Percentiles rank a stretch among this genome's conserved stretches.
Conservation (phyloP, 306 rosid genomes). For the Rubus idaeus region DNA sequence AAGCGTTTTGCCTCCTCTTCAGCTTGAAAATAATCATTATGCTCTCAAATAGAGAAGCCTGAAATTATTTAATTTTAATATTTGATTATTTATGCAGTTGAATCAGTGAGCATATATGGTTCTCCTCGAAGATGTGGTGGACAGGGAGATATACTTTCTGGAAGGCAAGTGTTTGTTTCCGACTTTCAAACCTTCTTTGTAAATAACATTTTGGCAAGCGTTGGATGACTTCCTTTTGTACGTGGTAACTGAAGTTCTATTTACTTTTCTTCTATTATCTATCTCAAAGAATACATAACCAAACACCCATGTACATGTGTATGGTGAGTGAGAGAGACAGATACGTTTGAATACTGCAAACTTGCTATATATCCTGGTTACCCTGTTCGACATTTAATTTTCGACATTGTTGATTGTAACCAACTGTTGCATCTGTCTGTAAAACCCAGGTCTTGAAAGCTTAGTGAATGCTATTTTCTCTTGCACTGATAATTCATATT, state of each 20-base stretch:
- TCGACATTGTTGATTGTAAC: background rate
- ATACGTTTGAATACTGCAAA: background rate
- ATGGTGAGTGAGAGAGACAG: background rate
- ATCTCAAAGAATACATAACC: background rate
- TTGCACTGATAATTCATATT: background rate
- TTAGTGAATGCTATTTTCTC: background rate
- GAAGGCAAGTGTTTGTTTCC: conserved; percentile 63
- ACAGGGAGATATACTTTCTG: conserved; percentile 95
- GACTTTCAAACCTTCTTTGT: background rate
- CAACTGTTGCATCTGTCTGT: background rate
- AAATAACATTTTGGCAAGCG: too few relatives aligned
- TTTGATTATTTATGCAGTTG: conserved; percentile 44
- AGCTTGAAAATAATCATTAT: background rate
- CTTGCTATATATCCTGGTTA: background rate
- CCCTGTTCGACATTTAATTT: too few relatives aligned
- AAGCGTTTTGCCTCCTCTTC: conserved; percentile 7
- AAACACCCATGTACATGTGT: background rate
- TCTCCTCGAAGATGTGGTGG: conserved; percentile 96
- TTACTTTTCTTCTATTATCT: background rate
- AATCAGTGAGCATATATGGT: conserved; percentile 74
- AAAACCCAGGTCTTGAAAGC: background rate
- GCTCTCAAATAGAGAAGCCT: conserved; percentile 5
- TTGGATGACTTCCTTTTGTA: background rate
- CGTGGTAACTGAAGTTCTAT: background rate
- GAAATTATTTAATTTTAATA: conserved; percentile 6